A percentile compares a stretch with the other conserved stretches of the same genome.
phyloP scores from a whole-genome alignment of 805 yeast genomes.

The Hanseniaspora jakobsenii region DNA sequence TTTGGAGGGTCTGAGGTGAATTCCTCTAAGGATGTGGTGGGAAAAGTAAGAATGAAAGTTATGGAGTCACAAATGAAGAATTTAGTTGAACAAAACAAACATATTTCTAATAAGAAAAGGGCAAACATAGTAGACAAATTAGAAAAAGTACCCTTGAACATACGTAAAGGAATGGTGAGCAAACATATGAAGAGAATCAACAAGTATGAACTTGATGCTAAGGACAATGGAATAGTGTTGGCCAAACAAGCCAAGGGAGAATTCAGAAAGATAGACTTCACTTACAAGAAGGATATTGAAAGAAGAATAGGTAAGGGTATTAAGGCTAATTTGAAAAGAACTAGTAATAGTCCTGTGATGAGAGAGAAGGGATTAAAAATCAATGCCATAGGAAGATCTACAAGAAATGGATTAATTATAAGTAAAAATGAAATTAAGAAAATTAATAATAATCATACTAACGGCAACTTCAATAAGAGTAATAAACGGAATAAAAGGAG shows the following conservation, averaged over 20 bases:
- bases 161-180: constrained; percentile 72
- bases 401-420: constrained; percentile 66
- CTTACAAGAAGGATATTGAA: constrained; percentile 29
- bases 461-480: no score
- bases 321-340: constrained; percentile 1
- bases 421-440: constrained; percentile 54
- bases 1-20: constrained; percentile 22
- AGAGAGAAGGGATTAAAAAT: constrained; percentile 75
- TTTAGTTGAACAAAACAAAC: constrained; percentile 27
- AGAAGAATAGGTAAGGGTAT: constrained; percentile 33
- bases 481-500: neutral
- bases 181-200: constrained; percentile 41
- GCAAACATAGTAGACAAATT: constrained; percentile 28
- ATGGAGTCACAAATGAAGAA: constrained; percentile 45
- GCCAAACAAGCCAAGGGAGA: constrained; percentile 40
- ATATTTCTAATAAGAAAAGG: constrained; percentile 33
- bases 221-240: constrained; percentile 80
- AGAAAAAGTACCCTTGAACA: constrained; percentile 78
- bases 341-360: constrained; percentile 10
- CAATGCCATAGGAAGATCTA: constrained; percentile 60
- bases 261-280: constrained; percentile 45
- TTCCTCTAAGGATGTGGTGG: constrained; percentile 32
- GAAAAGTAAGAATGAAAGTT: constrained; percentile 56
- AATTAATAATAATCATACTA: constrained; percentile 28
- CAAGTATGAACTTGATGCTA: constrained; percentile 63